phyloP scores from a whole-genome alignment of 1,139 yeast species.

The Yamadazyma buinensis region DNA sequence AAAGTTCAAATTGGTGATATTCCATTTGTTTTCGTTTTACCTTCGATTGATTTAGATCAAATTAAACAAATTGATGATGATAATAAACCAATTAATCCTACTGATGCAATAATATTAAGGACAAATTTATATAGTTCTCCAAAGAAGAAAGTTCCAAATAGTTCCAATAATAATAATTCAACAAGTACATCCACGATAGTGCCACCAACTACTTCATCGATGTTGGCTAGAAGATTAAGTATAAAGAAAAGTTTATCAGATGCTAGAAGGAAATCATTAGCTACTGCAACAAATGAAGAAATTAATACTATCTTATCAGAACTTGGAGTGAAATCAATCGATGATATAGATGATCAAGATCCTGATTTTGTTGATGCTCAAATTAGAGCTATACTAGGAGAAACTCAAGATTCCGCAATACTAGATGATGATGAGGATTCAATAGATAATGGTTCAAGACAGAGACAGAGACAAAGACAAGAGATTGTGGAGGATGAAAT shows the following conservation, averaged over 20 bases:
- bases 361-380: constrained; percentile 34
- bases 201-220: background rate
- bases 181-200: constrained; percentile 8
- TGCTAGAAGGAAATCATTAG: constrained; percentile 38
- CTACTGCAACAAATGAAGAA: constrained; percentile 40
- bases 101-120: constrained; percentile 51
- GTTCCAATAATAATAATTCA: constrained; percentile 18
- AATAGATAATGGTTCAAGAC: constrained; percentile 3
- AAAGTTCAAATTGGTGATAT: constrained; percentile 92
- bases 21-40: constrained; percentile 80
- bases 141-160: constrained; percentile 26
- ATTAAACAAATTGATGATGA: constrained; percentile 15
- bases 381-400: constrained; percentile 31
- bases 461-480: no score
- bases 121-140: constrained; percentile 37
- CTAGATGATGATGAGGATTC: constrained; percentile 20
- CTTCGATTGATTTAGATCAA: constrained; percentile 41
- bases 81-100: constrained; percentile 45
- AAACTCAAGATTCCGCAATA: constrained; percentile 19
- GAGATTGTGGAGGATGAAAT: constrained; percentile 35
- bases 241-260: constrained; percentile 28
- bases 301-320: constrained; percentile 36
- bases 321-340: constrained; percentile 35
- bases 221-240: constrained; percentile 13
- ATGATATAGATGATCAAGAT: constrained; percentile 34